These are phyloP conservation scores for Neurospora pannonica DNA, from an alignment of 495 filamentous ascomycete genomes.

Conservation along the genomic window DNA sequence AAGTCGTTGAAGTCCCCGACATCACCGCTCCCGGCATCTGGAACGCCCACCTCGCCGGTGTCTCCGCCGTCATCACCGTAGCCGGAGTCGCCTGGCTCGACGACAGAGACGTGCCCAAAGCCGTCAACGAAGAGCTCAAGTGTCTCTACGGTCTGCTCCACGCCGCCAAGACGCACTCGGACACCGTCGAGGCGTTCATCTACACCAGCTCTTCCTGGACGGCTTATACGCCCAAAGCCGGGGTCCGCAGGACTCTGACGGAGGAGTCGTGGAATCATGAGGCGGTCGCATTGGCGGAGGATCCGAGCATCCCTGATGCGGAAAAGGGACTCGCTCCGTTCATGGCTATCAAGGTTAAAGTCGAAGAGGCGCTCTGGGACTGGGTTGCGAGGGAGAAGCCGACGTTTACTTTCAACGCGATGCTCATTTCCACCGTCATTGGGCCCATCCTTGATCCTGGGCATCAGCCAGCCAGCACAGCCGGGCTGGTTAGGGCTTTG, in stretches of 20 bases:
- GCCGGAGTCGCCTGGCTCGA: conserved; percentile 3
- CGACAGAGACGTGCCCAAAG: conserved; percentile 4
- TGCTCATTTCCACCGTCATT: conserved; percentile 17
- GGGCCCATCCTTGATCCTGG: conserved; percentile 17
- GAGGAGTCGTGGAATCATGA: conserved; percentile 18
- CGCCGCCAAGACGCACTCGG: conserved; percentile 5
- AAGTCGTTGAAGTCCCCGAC: conserved; percentile 27
- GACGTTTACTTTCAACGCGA: conserved; percentile 15
- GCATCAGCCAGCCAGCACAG: conserved; percentile 16
- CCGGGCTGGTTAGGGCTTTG: conserved; percentile 13
- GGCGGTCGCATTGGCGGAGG: conserved; percentile 8
- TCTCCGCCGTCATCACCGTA: conserved; percentile 9
- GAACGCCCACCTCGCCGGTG: conserved; percentile 26
- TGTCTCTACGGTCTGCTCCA: conserved; percentile 4
- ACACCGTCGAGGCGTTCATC: conserved; percentile 14
- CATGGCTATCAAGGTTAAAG: conserved; percentile 17
- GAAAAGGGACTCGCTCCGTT: conserved; percentile 16
- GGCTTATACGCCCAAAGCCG: conserved; percentile 15
- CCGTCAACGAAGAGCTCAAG: conserved; percentile 4
- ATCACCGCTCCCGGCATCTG: conserved; percentile 29
- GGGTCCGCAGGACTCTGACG: conserved; percentile 6
- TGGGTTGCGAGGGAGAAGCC: conserved; percentile 22
- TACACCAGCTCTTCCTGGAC: conserved; percentile 20
- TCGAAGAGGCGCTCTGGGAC: conserved; percentile 21
- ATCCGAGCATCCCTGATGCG: not conserved